phyloP scores from a whole-genome alignment of 2,329 filamentous ascomycete genomes.

The Claviceps paspali region DNA sequence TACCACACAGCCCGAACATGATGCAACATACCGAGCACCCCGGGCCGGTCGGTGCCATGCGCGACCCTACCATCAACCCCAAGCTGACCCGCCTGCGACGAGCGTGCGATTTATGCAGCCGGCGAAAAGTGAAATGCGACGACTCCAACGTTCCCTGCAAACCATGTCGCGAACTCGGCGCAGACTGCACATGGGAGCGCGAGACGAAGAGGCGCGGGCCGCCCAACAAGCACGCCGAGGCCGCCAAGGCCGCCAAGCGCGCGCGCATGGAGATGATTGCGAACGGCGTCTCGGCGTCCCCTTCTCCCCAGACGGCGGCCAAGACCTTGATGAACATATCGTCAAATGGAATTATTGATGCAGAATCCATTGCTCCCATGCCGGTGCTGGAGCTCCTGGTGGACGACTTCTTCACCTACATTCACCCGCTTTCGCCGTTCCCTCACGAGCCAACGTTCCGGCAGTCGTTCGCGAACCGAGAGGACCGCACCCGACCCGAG shows the following conservation, averaged over 20 bases:
- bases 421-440: slow-evolving; percentile 62
- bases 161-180: slow-evolving; percentile 39
- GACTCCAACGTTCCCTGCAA: slow-evolving; percentile 40
- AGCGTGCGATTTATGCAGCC: slow-evolving; percentile 46
- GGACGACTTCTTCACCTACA: slow-evolving; percentile 73
- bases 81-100: slow-evolving; percentile 42
- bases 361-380: slow-evolving; percentile 57
- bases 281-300: slow-evolving; percentile 13
- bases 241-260: slow-evolving; percentile 37
- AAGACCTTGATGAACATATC: slow-evolving; percentile 33
- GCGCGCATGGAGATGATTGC: slow-evolving; percentile 21
- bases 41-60: slow-evolving; percentile 12
- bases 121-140: slow-evolving; percentile 47
- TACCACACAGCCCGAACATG: slow-evolving; percentile 1
- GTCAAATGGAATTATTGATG: slow-evolving; percentile 30
- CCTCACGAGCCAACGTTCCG: slow-evolving; percentile 68
- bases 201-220: slow-evolving; percentile 43
- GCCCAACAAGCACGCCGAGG: slow-evolving; percentile 43
- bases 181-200: slow-evolving; percentile 42
- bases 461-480: slow-evolving; percentile 48
- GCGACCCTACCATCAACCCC: slow-evolving; percentile 28
- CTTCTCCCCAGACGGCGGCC: slow-evolving; percentile 30
- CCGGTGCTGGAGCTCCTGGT: slow-evolving; percentile 53
- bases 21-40: slow-evolving; percentile 6
- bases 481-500: slow-evolving; percentile 48